phyloP scores from a whole-genome alignment of 768 basidiomycete species.

The Tricholoma sp. region DNA sequence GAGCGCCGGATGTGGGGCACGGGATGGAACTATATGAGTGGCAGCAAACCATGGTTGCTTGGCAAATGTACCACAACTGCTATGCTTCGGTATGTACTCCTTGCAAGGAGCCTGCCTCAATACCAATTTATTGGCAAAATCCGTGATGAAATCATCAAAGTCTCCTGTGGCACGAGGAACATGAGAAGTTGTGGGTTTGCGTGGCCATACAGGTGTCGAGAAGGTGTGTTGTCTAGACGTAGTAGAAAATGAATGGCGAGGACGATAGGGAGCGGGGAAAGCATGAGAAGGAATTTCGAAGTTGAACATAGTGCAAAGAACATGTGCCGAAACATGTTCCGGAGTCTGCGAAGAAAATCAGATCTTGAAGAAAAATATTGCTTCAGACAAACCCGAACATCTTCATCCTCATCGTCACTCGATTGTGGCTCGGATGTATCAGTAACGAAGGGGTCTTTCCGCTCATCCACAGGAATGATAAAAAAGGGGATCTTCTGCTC shows the following conservation, averaged over 20 bases:
- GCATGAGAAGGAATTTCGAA: too few species aligned
- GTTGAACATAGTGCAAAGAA: too few species aligned
- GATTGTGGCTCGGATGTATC: conserved; percentile 13
- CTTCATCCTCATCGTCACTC: too few species aligned
- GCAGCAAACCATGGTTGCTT: conserved; percentile 20
- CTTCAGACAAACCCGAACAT: too few species aligned
- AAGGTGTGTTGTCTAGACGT: too few species aligned
- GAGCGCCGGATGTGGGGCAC: conserved; percentile 25
- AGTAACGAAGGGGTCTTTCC: conserved; percentile 1
- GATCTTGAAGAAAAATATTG: too few species aligned
- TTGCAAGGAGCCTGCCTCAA: conserved; percentile 10
- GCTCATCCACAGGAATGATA: conserved; percentile 16
- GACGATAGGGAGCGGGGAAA: conserved; percentile 6
- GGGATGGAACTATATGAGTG: conserved; percentile 18
- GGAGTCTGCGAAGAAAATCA: too few species aligned
- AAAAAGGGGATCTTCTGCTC: conserved; percentile 22
- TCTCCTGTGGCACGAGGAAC: conserved; percentile 10
- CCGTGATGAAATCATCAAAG: conserved; percentile 19
- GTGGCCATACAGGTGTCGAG: conserved; percentile 27
- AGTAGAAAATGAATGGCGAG: too few species aligned
- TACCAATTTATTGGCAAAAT: conserved; percentile 20
- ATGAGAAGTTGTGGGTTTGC: conserved; percentile 17
- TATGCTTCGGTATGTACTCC: too few species aligned
- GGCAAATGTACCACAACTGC: too few species aligned
- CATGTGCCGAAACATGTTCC: too few species aligned